Percentiles rank a stretch among this genome's conserved stretches.
These are phyloP conservation scores for Gigaspora rosea DNA, from an alignment of 192 early-diverging fungal species.

Conservation along the genomic window DNA sequence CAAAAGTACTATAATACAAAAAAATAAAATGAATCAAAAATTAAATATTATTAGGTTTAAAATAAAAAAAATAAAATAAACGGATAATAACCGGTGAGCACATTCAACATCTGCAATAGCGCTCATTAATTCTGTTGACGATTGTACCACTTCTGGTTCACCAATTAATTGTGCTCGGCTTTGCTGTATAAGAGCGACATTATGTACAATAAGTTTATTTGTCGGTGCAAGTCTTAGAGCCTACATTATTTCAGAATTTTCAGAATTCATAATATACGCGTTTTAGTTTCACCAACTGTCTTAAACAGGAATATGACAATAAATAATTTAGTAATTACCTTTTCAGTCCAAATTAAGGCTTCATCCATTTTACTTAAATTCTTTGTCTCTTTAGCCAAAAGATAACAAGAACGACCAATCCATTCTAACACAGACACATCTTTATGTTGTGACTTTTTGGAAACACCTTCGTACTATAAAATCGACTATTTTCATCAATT, in stretches of 20 bases:
- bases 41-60: not conserved
- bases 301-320: too few species aligned
- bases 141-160: not conserved
- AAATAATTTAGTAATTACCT: too few species aligned
- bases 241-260: too few species aligned
- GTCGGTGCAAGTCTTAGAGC: slow-evolving; percentile 38
- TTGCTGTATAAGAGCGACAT: slow-evolving; percentile 84
- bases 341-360: slow-evolving; percentile 55
- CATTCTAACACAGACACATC: slow-evolving; percentile 55
- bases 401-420: slow-evolving; percentile 59
- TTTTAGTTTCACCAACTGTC: too few species aligned
- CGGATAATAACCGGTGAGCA: not conserved
- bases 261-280: too few species aligned
- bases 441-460: slow-evolving; percentile 52
- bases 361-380: slow-evolving; percentile 59
- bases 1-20: too few species aligned
- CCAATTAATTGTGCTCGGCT: slow-evolving; percentile 22
- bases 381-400: slow-evolving; percentile 65
- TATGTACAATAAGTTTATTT: slow-evolving; percentile 61
- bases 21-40: too few species aligned
- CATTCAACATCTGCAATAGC: not conserved
- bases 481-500: too few species aligned
- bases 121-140: not conserved
- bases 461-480: slow-evolving; percentile 60
- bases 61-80: not conserved